Conservation (phyloP, 495 filamentous ascomycete species). For the Zalerion maritima region DNA sequence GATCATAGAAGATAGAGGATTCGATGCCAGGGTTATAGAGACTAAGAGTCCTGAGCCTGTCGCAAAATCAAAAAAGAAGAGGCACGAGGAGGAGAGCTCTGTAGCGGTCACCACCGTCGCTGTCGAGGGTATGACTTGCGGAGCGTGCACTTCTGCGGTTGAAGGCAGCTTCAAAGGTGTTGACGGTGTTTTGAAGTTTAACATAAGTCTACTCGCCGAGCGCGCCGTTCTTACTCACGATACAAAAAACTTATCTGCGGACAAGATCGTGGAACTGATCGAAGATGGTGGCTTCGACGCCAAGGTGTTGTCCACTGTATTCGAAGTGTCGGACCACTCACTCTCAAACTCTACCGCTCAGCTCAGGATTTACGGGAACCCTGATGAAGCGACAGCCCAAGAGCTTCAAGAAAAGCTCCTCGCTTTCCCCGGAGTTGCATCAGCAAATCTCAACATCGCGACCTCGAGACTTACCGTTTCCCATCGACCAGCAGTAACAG, state of each 20-base stretch:
- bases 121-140: constrained; percentile 96
- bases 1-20: constrained; percentile 83
- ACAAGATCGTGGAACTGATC: constrained; percentile 72
- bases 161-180: constrained; percentile 65
- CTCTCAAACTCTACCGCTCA: constrained; percentile 40
- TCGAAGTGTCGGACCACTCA: constrained; percentile 30
- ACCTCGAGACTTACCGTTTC: constrained; percentile 54
- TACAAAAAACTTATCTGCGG: constrained; percentile 45
- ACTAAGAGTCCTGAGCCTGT: constrained; percentile 23
- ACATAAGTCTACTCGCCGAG: constrained; percentile 87
- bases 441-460: constrained; percentile 53
- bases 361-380: constrained; percentile 72
- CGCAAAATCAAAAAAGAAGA: constrained; percentile 17
- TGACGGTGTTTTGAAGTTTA: constrained; percentile 70
- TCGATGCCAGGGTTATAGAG: constrained; percentile 68
- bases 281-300: constrained; percentile 90
- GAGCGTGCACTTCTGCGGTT: constrained; percentile 82
- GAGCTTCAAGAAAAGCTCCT: constrained; percentile 55
- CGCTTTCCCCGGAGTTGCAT: constrained; percentile 51
- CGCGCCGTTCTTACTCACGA: constrained; percentile 82
- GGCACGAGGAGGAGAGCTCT: constrained; percentile 6
- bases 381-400: constrained; percentile 52
- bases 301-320: constrained; percentile 50
- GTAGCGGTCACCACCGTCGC: constrained; percentile 65
- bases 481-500: constrained; percentile 54